phyloP scores from a whole-genome alignment of 345 rosid genomes.

The Diplotaxis tenuifolia region DNA sequence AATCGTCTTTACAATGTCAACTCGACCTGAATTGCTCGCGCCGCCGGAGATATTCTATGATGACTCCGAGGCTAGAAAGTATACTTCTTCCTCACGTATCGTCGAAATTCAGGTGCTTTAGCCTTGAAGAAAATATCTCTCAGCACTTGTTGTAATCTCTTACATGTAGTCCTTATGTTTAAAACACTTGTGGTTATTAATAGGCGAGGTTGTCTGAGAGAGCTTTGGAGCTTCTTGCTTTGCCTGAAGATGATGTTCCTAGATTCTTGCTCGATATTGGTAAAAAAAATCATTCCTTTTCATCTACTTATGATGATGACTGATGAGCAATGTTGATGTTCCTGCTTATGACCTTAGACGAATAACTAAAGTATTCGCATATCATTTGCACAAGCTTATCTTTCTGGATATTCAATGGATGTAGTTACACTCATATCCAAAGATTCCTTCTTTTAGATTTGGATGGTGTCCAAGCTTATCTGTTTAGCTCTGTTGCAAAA shows the following conservation, averaged over 20 bases:
- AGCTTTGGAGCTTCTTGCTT: constrained; percentile 90
- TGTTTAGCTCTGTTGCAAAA: background rate
- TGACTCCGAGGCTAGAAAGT: constrained; percentile 82
- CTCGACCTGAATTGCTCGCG: constrained; percentile 74
- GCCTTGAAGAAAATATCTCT: background rate
- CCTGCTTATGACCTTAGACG: background rate
- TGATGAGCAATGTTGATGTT: background rate
- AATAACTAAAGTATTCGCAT: background rate
- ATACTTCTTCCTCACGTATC: constrained; percentile 93
- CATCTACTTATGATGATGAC: constrained; percentile 4
- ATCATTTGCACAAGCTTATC: background rate
- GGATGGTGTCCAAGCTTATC: background rate
- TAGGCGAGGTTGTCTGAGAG: constrained; percentile 86
- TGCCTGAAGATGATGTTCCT: constrained; percentile 80
- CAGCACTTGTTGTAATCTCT: background rate
- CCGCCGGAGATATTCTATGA: constrained; percentile 96
- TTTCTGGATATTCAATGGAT: background rate
- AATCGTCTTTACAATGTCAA: constrained; percentile 62
- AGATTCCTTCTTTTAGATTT: background rate
- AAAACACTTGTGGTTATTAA: background rate
- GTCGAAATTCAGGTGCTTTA: constrained; percentile 76
- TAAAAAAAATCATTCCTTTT: constrained; percentile 15
- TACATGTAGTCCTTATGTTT: background rate
- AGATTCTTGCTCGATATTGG: constrained; percentile 87
- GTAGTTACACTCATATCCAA: background rate